Evolutionary conservation across 257 asterid species (phyloP).

Genomic region (Linaria vulgaris): DNA sequence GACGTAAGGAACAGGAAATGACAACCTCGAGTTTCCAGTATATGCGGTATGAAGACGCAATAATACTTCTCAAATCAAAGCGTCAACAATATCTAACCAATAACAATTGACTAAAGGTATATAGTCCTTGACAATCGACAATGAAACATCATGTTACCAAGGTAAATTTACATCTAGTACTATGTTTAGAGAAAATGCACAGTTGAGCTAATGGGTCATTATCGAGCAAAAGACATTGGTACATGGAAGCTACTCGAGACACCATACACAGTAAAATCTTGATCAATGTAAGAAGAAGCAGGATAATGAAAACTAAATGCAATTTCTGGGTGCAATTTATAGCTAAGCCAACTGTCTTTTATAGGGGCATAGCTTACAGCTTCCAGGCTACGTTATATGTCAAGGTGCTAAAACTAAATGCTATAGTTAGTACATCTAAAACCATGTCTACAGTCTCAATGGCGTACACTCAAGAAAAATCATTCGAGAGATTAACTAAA

Average conservation of each 20-base stretch:
- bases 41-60: neutral
- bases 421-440: neutral
- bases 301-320: neutral
- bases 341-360: neutral
- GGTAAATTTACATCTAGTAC: neutral
- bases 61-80: neutral
- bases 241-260: neutral
- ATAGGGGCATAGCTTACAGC: neutral
- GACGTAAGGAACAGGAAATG: conserved; percentile 1
- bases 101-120: neutral
- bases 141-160: neutral
- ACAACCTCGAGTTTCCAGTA: neutral
- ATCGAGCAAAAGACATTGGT: neutral
- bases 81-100: neutral
- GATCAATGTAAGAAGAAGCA: neutral
- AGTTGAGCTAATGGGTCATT: neutral
- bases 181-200: neutral
- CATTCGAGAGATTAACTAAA: neutral
- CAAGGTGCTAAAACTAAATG: neutral
- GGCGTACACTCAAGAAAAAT: too few species aligned
- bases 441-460: neutral
- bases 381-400: neutral
- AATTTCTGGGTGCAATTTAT: neutral
- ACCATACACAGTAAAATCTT: neutral
- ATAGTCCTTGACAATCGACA: too few species aligned